A percentile compares a stretch with the other conserved stretches of the same genome.
phyloP scores from a whole-genome alignment of 805 yeast genomes.

The Nakazawaea pomicola region DNA sequence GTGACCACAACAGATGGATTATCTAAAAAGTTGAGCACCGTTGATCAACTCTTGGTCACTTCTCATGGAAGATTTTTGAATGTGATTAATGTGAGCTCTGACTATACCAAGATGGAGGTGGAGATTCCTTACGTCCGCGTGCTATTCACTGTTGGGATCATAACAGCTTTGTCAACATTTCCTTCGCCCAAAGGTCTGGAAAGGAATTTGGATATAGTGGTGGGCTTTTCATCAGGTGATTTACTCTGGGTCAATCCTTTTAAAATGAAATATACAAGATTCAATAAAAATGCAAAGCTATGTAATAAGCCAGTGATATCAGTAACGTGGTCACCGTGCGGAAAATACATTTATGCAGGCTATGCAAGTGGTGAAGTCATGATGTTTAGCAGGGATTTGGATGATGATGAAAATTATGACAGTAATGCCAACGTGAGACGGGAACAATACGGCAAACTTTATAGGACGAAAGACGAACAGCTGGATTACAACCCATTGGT shows the following conservation, averaged over 20 bases:
- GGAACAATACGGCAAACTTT: conserved; percentile 28
- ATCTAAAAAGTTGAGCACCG: conserved; percentile 23
- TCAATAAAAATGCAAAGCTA: conserved; percentile 45
- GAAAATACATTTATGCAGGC: conserved; percentile 49
- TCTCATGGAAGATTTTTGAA: conserved; percentile 48
- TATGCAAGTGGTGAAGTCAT: conserved; percentile 59
- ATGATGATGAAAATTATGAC: conserved; percentile 34
- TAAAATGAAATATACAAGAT: conserved; percentile 40
- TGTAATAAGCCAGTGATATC: conserved; percentile 39
- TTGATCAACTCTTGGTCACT: conserved; percentile 32
- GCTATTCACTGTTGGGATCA: conserved; percentile 31
- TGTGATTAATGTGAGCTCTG: conserved; percentile 33
- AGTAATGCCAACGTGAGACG: conserved; percentile 23
- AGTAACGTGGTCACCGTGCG: conserved; percentile 42
- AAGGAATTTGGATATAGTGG: conserved; percentile 41
- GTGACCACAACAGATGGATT: conserved; percentile 26
- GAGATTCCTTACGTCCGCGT: conserved; percentile 40
- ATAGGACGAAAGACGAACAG: conserved; percentile 14
- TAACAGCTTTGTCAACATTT: conserved; percentile 34
- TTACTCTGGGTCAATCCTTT: conserved; percentile 55
- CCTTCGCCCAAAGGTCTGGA: conserved; percentile 20
- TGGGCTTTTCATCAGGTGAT: conserved; percentile 69
- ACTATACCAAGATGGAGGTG: conserved; percentile 35
- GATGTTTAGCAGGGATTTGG: conserved; percentile 45
- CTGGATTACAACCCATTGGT: conserved; percentile 41